Evolutionary conservation across 2,329 filamentous ascomycete genomes (phyloP), one percentile per base, ranked within the genome.

Genomic region (Hymenoscyphus albidus): DNA sequence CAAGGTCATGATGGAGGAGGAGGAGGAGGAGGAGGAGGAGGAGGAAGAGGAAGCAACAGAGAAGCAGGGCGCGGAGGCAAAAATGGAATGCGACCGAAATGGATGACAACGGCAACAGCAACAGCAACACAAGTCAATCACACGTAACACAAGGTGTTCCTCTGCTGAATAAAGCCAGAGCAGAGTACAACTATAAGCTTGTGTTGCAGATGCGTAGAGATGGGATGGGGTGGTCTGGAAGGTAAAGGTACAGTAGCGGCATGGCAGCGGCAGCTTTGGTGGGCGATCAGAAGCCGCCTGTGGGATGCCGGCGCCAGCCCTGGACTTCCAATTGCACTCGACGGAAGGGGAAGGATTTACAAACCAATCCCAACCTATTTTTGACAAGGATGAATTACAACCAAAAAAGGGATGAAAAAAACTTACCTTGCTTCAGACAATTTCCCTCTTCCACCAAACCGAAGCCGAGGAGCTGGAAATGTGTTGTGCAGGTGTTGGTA

Each of bases 91-190:
- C n/a, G 14, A 31, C 27, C 32, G 22, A 22, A 51, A 51, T n/a
- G 56, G 56, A 14, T 22, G 13, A 22, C 35, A 39, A 40, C 27
- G n/a, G 18, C 22, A 4, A 56, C 27, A 38, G 18, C 22, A 4
- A 32, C 54, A 16, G 31, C 31, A 38, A 27, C 55, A 57, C 31
- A 40, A 40, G n/a, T 51, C 44, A 27, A 51, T 59, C 38, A 59
- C 57, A 59, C 57, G 57, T 59, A 59, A 59, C 57, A 59, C 57
- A 35, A 59, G 5, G 27, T 38, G 57, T 42, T 35, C 39, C 38
- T 59, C 16, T 13, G 18, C 31, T 2, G n/a, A 12, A 27, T 3
- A n/a, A 32, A 59, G 18, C 31, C 40, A n/a, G 35, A 59, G 38
- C 3, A 39, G 56, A 12, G n/a, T 27, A 27, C 27, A 27, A 27